phyloP scores from a whole-genome alignment of 345 rosid genomes.

The Diplotaxis tenuifolia region DNA sequence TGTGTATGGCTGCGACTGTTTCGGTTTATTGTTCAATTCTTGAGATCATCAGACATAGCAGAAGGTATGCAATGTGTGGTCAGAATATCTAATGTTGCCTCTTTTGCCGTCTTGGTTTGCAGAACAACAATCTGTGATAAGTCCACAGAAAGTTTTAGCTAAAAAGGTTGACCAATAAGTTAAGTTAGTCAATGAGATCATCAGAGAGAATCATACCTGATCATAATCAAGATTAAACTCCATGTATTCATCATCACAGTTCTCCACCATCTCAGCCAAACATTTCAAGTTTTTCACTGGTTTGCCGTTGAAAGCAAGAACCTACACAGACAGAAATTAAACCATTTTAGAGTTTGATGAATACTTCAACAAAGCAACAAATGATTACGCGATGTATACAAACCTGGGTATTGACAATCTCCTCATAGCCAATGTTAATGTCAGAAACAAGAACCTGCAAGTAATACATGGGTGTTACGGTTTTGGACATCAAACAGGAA shows the following conservation, averaged over 20 bases:
- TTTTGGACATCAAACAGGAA: background rate
- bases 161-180: background rate
- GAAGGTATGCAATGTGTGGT: conserved; percentile 84
- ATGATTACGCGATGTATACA: background rate
- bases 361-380: background rate
- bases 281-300: conserved; percentile 81
- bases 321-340: conserved; percentile 46
- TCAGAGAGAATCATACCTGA: conserved; percentile 49
- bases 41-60: conserved; percentile 86
- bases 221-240: conserved; percentile 81
- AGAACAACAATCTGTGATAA: conserved; percentile 69
- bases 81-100: conserved; percentile 72
- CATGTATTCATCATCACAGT: conserved; percentile 71
- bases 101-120: conserved; percentile 66
- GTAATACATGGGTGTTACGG: background rate
- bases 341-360: background rate
- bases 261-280: conserved; percentile 82
- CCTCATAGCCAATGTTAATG: conserved; percentile 90
- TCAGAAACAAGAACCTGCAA: conserved; percentile 90
- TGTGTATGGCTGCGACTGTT: background rate
- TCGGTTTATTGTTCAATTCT: conserved; percentile 32
- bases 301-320: conserved; percentile 76
- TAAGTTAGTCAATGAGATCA: background rate
- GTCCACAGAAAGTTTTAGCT: background rate
- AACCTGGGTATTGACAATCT: conserved; percentile 91